phyloP scores from a whole-genome alignment of 139 green algal species.

The Dunaliella primolecta region DNA sequence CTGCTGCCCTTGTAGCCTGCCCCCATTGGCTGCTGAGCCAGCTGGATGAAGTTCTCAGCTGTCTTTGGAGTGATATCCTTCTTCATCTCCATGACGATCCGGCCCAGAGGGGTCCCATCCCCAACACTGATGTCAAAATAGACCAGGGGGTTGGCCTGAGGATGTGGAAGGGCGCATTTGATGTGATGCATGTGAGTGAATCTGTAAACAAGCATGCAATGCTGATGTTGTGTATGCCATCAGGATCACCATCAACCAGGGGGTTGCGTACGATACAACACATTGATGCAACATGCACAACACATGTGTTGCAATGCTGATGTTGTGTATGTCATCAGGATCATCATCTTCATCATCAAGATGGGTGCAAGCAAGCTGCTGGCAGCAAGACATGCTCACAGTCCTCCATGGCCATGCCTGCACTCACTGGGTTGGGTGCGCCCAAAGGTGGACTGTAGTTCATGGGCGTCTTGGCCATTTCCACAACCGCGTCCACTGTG shows the following conservation, averaged over 20 bases:
- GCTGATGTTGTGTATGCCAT: background rate
- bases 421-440: conserved; percentile 57
- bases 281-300: no score
- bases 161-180: background rate
- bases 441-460: conserved; percentile 57
- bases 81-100: conserved; percentile 39
- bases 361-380: no score
- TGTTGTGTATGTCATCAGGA: background rate
- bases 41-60: conserved; percentile 80
- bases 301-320: no score
- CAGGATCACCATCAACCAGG: no score
- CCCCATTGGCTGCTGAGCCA: conserved; percentile 32
- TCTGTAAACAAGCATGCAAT: background rate
- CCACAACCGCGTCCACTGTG: conserved; percentile 20
- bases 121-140: conserved; percentile 91
- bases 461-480: conserved; percentile 28
- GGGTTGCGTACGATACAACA: no score
- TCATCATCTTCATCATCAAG: no score
- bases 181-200: background rate
- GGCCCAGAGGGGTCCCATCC: conserved; percentile 61
- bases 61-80: conserved; percentile 81
- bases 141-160: conserved; percentile 69
- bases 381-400: no score
- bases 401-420: no score
- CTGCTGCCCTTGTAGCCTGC: conserved; percentile 49